Conservation (phyloP, 768 basidiomycete species). For the Boletus vermiculosoides region DNA sequence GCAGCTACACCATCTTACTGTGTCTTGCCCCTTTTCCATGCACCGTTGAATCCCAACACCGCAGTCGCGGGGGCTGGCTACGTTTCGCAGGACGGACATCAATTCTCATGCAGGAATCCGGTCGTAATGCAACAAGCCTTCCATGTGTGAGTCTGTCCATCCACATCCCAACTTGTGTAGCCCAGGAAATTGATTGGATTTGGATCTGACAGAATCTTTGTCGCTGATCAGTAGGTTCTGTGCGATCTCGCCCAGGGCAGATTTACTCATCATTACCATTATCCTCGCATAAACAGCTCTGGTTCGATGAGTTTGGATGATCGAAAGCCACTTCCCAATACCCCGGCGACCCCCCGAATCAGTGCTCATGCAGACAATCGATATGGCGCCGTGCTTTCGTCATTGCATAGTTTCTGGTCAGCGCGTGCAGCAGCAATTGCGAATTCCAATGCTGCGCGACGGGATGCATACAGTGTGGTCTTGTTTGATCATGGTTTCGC, state of each 20-base stretch:
- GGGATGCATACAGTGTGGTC: constrained; percentile 57
- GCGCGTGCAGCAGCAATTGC: constrained; percentile 44
- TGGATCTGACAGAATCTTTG: constrained; percentile 44
- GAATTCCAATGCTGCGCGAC: constrained; percentile 30
- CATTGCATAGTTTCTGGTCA: constrained; percentile 55
- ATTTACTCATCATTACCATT: background rate
- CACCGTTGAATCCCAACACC: constrained; percentile 29
- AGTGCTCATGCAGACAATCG: constrained; percentile 41
- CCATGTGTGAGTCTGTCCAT: constrained; percentile 50
- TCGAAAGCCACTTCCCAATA: constrained; percentile 42
- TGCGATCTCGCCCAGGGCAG: background rate
- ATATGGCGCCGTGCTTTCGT: constrained; percentile 59
- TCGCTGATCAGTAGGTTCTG: constrained; percentile 44
- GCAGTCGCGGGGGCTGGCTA: constrained; percentile 40
- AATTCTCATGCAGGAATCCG: constrained; percentile 54
- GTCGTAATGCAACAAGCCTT: constrained; percentile 50
- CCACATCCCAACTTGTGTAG: background rate
- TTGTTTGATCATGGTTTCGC: constrained; percentile 38
- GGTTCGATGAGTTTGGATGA: constrained; percentile 48
- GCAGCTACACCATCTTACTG: constrained; percentile 54
- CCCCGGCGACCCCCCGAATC: constrained; percentile 42
- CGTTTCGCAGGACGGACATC: constrained; percentile 55
- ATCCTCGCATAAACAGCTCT: constrained; percentile 37
- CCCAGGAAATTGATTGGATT: background rate
- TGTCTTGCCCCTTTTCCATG: constrained; percentile 53